phyloP scores from a whole-genome alignment of 257 asterid genomes.

The Linaria vulgaris region DNA sequence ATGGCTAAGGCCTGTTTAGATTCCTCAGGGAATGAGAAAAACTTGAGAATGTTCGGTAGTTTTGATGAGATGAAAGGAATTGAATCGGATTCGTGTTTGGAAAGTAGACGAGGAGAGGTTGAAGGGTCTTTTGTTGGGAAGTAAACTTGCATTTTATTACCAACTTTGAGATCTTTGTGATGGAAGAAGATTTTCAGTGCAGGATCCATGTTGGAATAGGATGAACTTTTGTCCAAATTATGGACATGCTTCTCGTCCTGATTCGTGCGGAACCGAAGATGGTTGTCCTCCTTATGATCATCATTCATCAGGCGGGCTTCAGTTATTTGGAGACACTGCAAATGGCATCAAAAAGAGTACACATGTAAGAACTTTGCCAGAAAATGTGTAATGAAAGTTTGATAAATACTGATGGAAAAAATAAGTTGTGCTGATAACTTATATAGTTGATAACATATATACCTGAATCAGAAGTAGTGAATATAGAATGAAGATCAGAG shows the following conservation, averaged over 20 bases:
- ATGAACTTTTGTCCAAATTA: slow-evolving; percentile 14
- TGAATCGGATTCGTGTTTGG: slow-evolving; percentile 57
- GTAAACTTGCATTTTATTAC: slow-evolving; percentile 50
- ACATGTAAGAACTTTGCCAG: not conserved
- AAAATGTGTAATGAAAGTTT: not conserved
- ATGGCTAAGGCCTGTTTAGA: slow-evolving; percentile 72
- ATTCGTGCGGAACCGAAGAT: slow-evolving; percentile 26
- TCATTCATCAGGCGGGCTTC: slow-evolving; percentile 23
- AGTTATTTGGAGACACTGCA: slow-evolving; percentile 36
- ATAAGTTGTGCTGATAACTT: not conserved
- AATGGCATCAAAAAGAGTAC: not conserved
- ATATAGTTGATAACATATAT: not conserved
- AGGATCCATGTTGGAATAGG: slow-evolving; percentile 40
- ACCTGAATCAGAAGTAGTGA: slow-evolving; percentile 41
- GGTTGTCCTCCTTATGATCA: slow-evolving; percentile 20
- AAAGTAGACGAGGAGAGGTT: slow-evolving; percentile 56
- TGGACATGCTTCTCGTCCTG: slow-evolving; percentile 13
- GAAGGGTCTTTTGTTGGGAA: slow-evolving; percentile 53
- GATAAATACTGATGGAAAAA: not conserved
- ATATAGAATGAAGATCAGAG: slow-evolving; percentile 28
- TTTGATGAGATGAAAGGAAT: slow-evolving; percentile 64
- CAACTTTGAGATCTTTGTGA: slow-evolving; percentile 42
- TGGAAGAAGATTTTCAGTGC: slow-evolving; percentile 61
- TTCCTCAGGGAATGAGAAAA: slow-evolving; percentile 43
- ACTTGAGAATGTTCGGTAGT: slow-evolving; percentile 42